These are phyloP conservation scores for Diaporthe australafricana DNA, from an alignment of 2,329 filamentous ascomycete genomes.

Conservation along the genomic window DNA sequence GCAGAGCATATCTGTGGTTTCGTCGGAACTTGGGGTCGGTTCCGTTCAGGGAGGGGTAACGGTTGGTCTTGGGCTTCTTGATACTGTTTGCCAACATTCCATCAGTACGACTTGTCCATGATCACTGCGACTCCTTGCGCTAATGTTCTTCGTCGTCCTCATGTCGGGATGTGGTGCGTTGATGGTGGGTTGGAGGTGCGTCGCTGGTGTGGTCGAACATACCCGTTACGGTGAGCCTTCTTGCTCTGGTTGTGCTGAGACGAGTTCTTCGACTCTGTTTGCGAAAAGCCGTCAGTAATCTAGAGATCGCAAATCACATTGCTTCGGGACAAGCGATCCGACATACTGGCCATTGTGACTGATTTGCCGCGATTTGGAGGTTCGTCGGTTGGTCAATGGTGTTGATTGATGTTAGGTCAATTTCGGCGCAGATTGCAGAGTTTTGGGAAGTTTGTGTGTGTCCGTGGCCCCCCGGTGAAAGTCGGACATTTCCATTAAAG, in stretches of 20 bases:
- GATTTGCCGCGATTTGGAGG: conserved; percentile 52
- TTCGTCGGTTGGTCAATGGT: conserved; percentile 34
- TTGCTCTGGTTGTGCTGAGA: conserved; percentile 98
- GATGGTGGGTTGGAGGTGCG: conserved; percentile 2
- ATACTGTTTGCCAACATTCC: conserved; percentile 71
- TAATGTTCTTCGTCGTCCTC: not conserved
- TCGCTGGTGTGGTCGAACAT: conserved; percentile 55
- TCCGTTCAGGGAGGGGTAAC: conserved; percentile 98
- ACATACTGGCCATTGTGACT: conserved; percentile 79
- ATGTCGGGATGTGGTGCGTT: not conserved
- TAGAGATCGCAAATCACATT: not conserved
- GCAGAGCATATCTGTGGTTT: conserved; percentile 99
- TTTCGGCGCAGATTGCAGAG: conserved; percentile 36
- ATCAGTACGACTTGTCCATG: conserved; percentile 31
- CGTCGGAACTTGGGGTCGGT: conserved; percentile 99
- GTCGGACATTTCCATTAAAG: conserved; percentile 1
- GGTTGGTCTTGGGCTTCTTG: conserved; percentile 99
- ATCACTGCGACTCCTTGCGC: not conserved
- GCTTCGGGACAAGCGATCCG: conserved; percentile 8
- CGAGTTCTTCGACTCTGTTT: conserved; percentile 98
- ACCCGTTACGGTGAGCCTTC: conserved; percentile 99
- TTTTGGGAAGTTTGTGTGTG: conserved; percentile 39
- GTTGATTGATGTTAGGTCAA: conserved; percentile 32
- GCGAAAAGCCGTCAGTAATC: conserved; percentile 44
- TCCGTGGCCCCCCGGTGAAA: conserved; percentile 18